Evolutionary conservation across 2,329 filamentous ascomycete species (phyloP).

Genomic region (Aphanocladium album): DNA sequence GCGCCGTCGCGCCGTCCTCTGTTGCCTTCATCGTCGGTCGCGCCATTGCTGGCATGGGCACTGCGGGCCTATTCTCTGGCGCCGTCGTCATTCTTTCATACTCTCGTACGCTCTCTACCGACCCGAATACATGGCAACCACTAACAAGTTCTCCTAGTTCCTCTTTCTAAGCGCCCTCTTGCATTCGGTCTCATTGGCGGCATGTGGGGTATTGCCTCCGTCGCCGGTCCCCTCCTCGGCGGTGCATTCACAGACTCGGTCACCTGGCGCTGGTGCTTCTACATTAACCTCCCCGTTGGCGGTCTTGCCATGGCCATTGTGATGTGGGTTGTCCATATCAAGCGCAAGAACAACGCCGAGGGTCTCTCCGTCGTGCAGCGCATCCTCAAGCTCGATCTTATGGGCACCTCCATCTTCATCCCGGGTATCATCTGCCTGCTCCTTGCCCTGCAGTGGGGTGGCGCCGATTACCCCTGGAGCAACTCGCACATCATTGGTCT

Average conservation of each 20-base stretch:
- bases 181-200: slow-evolving; percentile 51
- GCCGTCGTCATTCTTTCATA: slow-evolving; percentile 43
- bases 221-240: slow-evolving; percentile 46
- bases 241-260: slow-evolving; percentile 45
- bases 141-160: slow-evolving; percentile 41
- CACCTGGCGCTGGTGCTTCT: slow-evolving; percentile 51
- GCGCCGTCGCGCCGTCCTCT: slow-evolving; percentile 40
- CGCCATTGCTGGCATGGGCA: slow-evolving; percentile 47
- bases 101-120: slow-evolving; percentile 25
- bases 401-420: slow-evolving; percentile 46
- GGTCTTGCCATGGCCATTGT: slow-evolving; percentile 44
- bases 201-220: slow-evolving; percentile 52
- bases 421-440: slow-evolving; percentile 49
- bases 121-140: not conserved
- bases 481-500: slow-evolving; percentile 45
- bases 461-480: slow-evolving; percentile 46
- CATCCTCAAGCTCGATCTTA: slow-evolving; percentile 43
- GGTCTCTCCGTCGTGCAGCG: slow-evolving; percentile 30
- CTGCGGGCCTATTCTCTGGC: slow-evolving; percentile 46
- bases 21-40: slow-evolving; percentile 48
- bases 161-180: slow-evolving; percentile 48
- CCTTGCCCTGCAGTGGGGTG: slow-evolving; percentile 54
- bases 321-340: slow-evolving; percentile 40
- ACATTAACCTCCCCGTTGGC: slow-evolving; percentile 42
- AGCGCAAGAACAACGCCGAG: slow-evolving; percentile 30